These are phyloP conservation scores for Leucosporidium creatinivorum DNA, from an alignment of 768 basidiomycete species.

Conservation along the genomic window DNA sequence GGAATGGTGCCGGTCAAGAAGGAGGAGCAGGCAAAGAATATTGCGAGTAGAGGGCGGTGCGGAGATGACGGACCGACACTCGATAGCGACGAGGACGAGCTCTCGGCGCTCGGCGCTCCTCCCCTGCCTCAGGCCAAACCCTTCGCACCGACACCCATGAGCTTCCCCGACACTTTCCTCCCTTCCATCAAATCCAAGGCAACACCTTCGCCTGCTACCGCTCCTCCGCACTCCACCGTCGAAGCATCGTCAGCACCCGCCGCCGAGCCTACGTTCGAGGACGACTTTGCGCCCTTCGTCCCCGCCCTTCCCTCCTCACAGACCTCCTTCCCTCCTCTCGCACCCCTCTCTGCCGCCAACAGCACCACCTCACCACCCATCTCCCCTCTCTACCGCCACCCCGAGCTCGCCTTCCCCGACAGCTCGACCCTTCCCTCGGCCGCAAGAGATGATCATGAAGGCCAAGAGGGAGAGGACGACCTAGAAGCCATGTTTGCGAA, in stretches of 20 bases:
- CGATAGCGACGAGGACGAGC: not conserved
- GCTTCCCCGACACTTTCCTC: constrained; percentile 2
- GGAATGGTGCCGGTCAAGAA: not conserved
- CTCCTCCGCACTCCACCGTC: not conserved
- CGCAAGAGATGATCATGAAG: not conserved
- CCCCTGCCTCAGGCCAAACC: not conserved
- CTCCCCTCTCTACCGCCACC: not conserved
- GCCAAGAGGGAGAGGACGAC: not conserved
- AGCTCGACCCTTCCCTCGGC: not conserved
- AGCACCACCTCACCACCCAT: not conserved
- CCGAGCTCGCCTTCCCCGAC: not conserved
- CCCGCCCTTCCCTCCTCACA: not conserved
- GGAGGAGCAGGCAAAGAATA: not conserved
- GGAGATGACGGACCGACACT: not conserved
- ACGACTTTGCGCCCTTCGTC: constrained; percentile 7
- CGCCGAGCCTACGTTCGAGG: not conserved
- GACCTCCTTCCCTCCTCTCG: not conserved
- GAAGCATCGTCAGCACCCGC: not conserved
- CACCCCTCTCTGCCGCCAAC: not conserved
- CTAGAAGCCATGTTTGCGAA: not conserved
- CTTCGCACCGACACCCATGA: not conserved
- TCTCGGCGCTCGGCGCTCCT: not conserved
- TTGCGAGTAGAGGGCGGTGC: not conserved
- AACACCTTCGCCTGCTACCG: too few species aligned
- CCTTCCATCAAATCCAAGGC: not conserved